Conservation (phyloP, 2,329 filamentous ascomycete species). For the Colletotrichum sp. region DNA sequence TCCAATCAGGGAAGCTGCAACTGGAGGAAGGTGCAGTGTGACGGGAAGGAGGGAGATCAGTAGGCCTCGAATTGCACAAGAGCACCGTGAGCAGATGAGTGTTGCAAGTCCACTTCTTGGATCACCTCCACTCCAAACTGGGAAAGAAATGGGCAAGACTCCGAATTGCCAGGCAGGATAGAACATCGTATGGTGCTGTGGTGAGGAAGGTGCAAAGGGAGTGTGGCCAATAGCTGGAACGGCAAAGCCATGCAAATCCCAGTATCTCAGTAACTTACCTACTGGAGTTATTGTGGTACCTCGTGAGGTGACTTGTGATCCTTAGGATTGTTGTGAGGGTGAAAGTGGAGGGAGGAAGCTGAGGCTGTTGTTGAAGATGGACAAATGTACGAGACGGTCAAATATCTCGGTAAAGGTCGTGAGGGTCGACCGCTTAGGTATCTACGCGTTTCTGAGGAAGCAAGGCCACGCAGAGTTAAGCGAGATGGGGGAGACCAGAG, state of each 20-base stretch:
- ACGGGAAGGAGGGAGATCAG: slow-evolving; percentile 3
- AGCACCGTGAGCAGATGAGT: background rate
- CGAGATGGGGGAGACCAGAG: background rate
- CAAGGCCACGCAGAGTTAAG: background rate
- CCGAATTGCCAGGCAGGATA: background rate
- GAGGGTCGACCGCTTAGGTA: background rate
- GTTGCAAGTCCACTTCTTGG: background rate
- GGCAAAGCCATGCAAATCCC: background rate
- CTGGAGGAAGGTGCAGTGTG: slow-evolving; percentile 5
- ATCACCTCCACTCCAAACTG: background rate
- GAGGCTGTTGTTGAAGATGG: background rate
- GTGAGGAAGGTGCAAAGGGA: background rate
- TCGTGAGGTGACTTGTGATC: background rate
- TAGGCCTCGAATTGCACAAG: background rate
- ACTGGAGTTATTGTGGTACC: background rate
- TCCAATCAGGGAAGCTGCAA: slow-evolving; percentile 1
- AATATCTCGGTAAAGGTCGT: background rate
- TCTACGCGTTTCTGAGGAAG: background rate
- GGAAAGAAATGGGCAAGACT: background rate
- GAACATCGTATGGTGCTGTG: background rate
- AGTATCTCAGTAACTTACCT: background rate
- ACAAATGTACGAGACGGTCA: background rate
- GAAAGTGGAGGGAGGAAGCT: background rate
- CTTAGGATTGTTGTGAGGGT: background rate
- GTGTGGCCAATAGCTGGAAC: background rate